These are phyloP conservation scores for Abrus pulchellus DNA, from an alignment of 306 rosid species.

Conservation along the genomic window DNA sequence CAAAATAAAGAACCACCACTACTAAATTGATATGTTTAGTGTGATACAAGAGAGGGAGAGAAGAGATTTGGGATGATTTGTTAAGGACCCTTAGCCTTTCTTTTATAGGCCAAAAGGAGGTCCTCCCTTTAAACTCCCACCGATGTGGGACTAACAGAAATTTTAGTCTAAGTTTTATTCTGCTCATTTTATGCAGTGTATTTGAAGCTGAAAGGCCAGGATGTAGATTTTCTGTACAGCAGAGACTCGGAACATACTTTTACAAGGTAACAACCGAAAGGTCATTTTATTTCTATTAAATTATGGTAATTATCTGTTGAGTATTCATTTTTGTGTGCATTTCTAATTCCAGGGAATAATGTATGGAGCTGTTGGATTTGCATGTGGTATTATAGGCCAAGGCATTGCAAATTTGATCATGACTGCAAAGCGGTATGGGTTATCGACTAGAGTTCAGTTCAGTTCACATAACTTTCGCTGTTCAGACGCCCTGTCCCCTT, in stretches of 20 bases:
- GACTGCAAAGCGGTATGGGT: constrained; percentile 85
- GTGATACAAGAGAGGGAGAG: too few species aligned
- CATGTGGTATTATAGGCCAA: constrained; percentile 95
- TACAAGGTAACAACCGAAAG: constrained; percentile 60
- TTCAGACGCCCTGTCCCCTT: background rate
- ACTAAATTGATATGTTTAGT: too few species aligned
- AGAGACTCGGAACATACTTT: constrained; percentile 85
- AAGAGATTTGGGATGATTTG: too few species aligned
- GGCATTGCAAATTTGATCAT: constrained; percentile 94
- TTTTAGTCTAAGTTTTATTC: constrained; percentile 31
- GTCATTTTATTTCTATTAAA: constrained; percentile 23
- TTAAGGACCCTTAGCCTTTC: too few species aligned
- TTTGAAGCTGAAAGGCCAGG: constrained; percentile 98
- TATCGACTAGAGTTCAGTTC: constrained; percentile 28
- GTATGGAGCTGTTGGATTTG: constrained; percentile 91
- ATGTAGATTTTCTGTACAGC: constrained; percentile 77
- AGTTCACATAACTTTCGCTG: constrained; percentile 27
- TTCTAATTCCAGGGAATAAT: constrained; percentile 71
- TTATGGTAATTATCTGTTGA: constrained; percentile 2
- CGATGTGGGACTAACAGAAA: too few species aligned
- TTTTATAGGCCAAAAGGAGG: too few species aligned
- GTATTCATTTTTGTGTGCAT: background rate
- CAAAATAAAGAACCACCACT: too few species aligned
- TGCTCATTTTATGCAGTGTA: constrained; percentile 68
- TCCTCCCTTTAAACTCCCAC: too few species aligned